Conservation (phyloP, 352 stramenopile genomes). For the Phytopythium montanum region DNA sequence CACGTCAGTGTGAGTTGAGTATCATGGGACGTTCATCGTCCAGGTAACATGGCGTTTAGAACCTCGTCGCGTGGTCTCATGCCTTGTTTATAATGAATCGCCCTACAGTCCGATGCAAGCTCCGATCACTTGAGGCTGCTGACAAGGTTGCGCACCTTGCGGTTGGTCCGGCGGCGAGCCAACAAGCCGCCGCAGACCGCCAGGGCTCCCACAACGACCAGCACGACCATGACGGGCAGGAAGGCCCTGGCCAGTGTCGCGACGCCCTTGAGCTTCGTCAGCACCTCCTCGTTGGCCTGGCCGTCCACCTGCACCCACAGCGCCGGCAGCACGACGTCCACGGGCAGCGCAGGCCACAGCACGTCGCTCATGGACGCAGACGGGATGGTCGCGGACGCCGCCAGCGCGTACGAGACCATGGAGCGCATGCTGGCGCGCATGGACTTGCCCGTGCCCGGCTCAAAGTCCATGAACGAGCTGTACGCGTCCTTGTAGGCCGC, state of each 20-base stretch:
- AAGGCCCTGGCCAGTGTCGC: constrained; percentile 39
- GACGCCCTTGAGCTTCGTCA: constrained; percentile 51
- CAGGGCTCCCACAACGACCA: constrained; percentile 36
- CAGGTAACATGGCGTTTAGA: too few species aligned
- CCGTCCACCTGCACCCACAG: constrained; percentile 57
- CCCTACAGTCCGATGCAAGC: too few species aligned
- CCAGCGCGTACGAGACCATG: constrained; percentile 50
- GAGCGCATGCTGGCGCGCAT: constrained; percentile 63
- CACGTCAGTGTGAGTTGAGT: not conserved
- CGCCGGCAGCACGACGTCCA: constrained; percentile 53
- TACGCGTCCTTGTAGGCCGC: constrained; percentile 38
- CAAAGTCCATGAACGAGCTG: constrained; percentile 58
- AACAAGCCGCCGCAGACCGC: constrained; percentile 36
- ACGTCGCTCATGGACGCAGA: constrained; percentile 58
- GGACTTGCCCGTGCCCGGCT: constrained; percentile 65
- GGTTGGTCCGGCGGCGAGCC: constrained; percentile 33
- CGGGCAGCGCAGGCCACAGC: constrained; percentile 41
- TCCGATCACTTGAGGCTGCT: constrained; percentile 16
- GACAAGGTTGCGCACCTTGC: constrained; percentile 17
- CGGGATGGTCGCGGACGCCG: constrained; percentile 27
- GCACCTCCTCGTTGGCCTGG: constrained; percentile 32
- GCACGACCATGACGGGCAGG: constrained; percentile 53
- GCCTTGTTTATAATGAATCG: too few species aligned
- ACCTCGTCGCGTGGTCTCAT: too few species aligned
- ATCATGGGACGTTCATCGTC: not conserved